These are phyloP conservation scores for Plasmodium malariae DNA, from an alignment of 169 alveolate species.

Conservation along the genomic window DNA sequence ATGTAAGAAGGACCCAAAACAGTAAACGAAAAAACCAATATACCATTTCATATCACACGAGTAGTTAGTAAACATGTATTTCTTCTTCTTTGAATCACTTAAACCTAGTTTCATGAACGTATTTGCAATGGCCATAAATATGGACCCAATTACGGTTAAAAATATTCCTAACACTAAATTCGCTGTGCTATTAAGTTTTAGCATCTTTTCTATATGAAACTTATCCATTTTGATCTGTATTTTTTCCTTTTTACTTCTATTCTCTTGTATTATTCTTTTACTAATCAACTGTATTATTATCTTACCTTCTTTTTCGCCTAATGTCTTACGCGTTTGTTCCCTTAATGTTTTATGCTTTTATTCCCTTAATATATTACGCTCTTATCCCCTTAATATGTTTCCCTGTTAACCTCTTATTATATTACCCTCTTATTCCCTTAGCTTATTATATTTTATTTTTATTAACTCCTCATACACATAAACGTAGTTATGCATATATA, in stretches of 20 bases:
- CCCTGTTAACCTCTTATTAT: too few relatives aligned
- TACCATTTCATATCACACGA: slow-evolving; percentile 87
- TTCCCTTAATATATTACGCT: too few relatives aligned
- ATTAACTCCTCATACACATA: too few relatives aligned
- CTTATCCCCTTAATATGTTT: too few relatives aligned
- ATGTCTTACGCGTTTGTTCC: too few relatives aligned
- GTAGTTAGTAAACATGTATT: slow-evolving; percentile 63
- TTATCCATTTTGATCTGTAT: slow-evolving; percentile 30
- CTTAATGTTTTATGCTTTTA: too few relatives aligned
- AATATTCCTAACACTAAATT: slow-evolving; percentile 84
- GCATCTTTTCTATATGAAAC: slow-evolving; percentile 20
- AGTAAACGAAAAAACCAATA: slow-evolving; percentile 84
- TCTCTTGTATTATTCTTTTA: neutral
- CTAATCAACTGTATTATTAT: neutral
- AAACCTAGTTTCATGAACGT: slow-evolving; percentile 88
- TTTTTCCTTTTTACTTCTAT: neutral
- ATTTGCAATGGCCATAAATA: slow-evolving; percentile 89
- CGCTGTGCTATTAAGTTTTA: slow-evolving; percentile 74
- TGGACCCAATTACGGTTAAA: slow-evolving; percentile 86
- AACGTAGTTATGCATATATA: too few relatives aligned
- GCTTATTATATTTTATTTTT: too few relatives aligned
- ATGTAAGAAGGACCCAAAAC: slow-evolving; percentile 86
- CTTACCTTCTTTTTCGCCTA: too few relatives aligned
- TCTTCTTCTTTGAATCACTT: slow-evolving; percentile 80
- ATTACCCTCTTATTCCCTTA: too few relatives aligned